These are phyloP conservation scores for Ustilago esculenta DNA, from an alignment of 1,284 basidiomycete genomes.

Conservation along the genomic window DNA sequence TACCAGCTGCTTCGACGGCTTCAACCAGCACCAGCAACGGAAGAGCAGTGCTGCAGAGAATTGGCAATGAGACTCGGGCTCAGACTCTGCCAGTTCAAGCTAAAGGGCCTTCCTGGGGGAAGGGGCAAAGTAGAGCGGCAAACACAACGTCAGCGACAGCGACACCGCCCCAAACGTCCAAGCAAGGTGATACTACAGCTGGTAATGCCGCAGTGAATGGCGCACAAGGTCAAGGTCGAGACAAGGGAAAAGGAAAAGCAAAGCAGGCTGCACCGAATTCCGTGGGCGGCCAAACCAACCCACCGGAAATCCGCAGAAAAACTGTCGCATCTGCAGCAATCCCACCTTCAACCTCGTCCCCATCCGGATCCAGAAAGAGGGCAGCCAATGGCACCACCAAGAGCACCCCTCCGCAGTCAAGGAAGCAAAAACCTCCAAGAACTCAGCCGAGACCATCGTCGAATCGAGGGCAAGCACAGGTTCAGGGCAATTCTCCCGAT, in stretches of 20 bases:
- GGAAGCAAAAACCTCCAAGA: slow-evolving; percentile 10
- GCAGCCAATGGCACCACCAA: slow-evolving; percentile 5
- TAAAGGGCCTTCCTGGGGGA: neutral
- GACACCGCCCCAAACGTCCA: neutral
- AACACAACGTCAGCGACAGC: neutral
- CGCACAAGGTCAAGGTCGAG: neutral
- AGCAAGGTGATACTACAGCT: neutral
- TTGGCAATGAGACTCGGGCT: neutral
- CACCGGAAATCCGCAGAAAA: slow-evolving; percentile 23
- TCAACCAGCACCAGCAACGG: neutral
- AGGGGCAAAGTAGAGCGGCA: slow-evolving; percentile 1
- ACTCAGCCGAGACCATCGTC: slow-evolving; percentile 3
- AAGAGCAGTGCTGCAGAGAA: neutral
- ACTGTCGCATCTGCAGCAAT: neutral
- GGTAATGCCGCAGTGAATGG: neutral
- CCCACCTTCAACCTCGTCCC: neutral
- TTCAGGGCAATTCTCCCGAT: neutral
- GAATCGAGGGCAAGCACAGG: neutral
- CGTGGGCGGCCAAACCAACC: slow-evolving; percentile 10
- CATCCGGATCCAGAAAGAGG: slow-evolving; percentile 5
- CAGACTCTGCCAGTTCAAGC: slow-evolving; percentile 16
- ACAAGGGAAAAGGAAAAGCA: slow-evolving; percentile 8
- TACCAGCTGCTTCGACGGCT: slow-evolving; percentile 3
- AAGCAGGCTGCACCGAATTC: too few relatives aligned
- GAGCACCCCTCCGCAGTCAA: neutral